These are phyloP conservation scores for Fragosphaeria purpurea DNA, from an alignment of 2,329 filamentous ascomycete genomes.

Conservation along the genomic window DNA sequence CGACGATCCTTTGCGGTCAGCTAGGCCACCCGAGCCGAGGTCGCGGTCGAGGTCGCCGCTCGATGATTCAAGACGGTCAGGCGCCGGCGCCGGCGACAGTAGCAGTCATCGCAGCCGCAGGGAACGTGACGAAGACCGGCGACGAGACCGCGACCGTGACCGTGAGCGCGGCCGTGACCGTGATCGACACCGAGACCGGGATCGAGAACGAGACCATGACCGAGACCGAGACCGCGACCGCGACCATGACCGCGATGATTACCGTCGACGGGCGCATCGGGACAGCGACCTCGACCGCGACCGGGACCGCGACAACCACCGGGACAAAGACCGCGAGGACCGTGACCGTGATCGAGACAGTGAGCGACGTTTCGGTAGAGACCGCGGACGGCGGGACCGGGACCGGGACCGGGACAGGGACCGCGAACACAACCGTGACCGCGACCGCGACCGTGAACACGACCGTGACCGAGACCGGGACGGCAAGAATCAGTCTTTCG, in stretches of 20 bases:
- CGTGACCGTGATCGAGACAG: slow-evolving; percentile 12
- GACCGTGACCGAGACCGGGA: slow-evolving; percentile 19
- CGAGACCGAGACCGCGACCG: slow-evolving; percentile 3
- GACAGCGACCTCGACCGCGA: slow-evolving; percentile 1
- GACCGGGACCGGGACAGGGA: slow-evolving; percentile 2
- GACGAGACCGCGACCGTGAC: slow-evolving; percentile 23
- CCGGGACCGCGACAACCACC: slow-evolving; percentile 11
- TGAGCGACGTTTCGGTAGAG: neutral
- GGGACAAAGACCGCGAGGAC: slow-evolving; percentile 24
- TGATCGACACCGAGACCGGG: slow-evolving; percentile 9
- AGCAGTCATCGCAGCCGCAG: slow-evolving; percentile 6
- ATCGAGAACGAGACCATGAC: slow-evolving; percentile 1
- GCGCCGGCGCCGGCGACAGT: neutral
- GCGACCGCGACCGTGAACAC: slow-evolving; percentile 3
- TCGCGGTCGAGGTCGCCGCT: slow-evolving; percentile 8
- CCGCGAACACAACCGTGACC: slow-evolving; percentile 2
- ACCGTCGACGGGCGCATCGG: neutral
- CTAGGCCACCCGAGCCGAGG: neutral
- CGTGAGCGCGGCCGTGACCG: slow-evolving; percentile 2
- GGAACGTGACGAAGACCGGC: slow-evolving; percentile 7
- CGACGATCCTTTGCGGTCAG: neutral
- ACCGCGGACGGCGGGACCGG: neutral
- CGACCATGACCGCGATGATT: slow-evolving; percentile 9
- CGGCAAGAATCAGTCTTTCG: slow-evolving; percentile 23
- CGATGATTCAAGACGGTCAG: slow-evolving; percentile 1